These are phyloP conservation scores for Leccinum glutinopallens DNA, from an alignment of 1,284 basidiomycete species.

Conservation along the genomic window DNA sequence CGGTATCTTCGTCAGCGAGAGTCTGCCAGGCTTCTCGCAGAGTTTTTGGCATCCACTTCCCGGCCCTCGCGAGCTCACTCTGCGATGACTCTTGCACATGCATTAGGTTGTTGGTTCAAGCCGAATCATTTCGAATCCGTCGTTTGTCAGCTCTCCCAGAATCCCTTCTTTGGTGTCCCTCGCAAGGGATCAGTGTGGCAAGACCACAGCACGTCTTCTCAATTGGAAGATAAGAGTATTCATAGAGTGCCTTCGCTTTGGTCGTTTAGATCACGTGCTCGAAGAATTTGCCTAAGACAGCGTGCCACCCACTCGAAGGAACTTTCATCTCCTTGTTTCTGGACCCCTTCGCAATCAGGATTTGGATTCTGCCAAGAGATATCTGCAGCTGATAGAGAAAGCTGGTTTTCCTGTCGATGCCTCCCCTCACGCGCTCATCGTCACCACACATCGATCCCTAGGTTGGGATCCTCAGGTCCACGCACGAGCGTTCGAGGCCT, in stretches of 20 bases:
- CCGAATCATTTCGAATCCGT: conserved; percentile 61
- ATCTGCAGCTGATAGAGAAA: conserved; percentile 55
- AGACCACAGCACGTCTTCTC: conserved; percentile 55
- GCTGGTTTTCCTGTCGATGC: conserved; percentile 55
- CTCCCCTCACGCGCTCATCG: conserved; percentile 61
- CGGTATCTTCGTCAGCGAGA: conserved; percentile 41
- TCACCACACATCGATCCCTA: conserved; percentile 57
- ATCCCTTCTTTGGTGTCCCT: conserved; percentile 49
- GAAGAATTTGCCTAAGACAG: conserved; percentile 50
- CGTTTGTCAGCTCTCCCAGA: conserved; percentile 47
- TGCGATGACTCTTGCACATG: conserved; percentile 49
- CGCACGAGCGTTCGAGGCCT: conserved; percentile 48
- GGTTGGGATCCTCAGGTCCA: conserved; percentile 61
- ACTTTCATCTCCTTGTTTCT: conserved; percentile 66
- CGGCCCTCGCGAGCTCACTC: conserved; percentile 44
- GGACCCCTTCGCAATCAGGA: conserved; percentile 70
- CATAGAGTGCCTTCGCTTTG: conserved; percentile 53
- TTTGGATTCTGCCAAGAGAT: conserved; percentile 52
- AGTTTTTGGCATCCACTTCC: conserved; percentile 45
- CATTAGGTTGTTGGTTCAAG: conserved; percentile 50
- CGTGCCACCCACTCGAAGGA: conserved; percentile 55
- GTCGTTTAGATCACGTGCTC: conserved; percentile 46
- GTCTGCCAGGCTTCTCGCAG: conserved; percentile 46
- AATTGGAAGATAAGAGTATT: conserved; percentile 68
- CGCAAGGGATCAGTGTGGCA: conserved; percentile 48